Evolutionary conservation across 805 yeast species (phyloP), one percentile per base, ranked within the genome.

Genomic region (Wickerhamomyces strasburgensis): DNA sequence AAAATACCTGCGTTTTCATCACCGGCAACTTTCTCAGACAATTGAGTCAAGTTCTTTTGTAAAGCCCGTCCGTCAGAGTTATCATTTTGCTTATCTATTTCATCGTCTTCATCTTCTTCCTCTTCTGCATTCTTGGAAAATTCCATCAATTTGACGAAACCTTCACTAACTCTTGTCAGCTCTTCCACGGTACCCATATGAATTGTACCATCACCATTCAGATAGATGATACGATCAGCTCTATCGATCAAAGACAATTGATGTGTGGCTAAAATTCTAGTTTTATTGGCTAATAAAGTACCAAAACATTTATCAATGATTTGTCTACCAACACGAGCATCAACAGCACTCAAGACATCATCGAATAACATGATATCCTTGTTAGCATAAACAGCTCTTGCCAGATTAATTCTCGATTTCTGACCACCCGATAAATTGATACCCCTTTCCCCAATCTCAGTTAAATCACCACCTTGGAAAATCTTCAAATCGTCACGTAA

Each of bases 351-450:
- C 34, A 82, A 66, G 11, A 81, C 84, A 52, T 82, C 90, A 54
- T 82, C 90, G 35, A 82, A 58, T 38, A 82, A 54, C 14, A 78
- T 61, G n/a, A 80, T 77, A 40, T 80, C 83, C 15, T 68, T 70
- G 21, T 75, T 63, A 4, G 78, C 72, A 49, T 82, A 82, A 2
- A 80, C 82, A 1, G 88, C 79, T 54, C 89, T 67, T 6, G 89
- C 89, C 41, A 82, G 61, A 46, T 74, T 70, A 36, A 82, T 67
- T 51, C 90, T 67, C 0, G 88, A 87, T 61, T 83, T 82, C 51
- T 82, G 90, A 29, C 90, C 90, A 33, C 90, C 90, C 14, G 86
- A 78, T 18, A 82, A 61, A 0, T 87, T 80, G 41, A 82, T 75
- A 47, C 90, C 90, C 52, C 81, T 67, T 54, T 82, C 89, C 37